Evolutionary conservation across 129 eudicot genomes (phyloP), one percentile per base, ranked within the genome.

Genomic region (Flaveria linearis): DNA sequence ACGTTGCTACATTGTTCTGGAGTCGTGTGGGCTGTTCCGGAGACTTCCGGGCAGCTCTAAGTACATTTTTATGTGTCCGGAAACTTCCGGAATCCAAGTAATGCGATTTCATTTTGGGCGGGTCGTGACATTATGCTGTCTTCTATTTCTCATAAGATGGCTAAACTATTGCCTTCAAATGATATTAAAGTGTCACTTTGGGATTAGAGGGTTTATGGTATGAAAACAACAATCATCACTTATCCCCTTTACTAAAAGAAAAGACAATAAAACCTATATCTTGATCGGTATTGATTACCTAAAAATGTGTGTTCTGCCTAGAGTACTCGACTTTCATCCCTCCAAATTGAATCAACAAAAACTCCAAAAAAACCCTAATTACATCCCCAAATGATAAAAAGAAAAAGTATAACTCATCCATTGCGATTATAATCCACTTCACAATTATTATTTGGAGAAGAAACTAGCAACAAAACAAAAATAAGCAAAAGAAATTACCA

Each of bases 231-330:
- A 61, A 25, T 63, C 33, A 63, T 63, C 69, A 67, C 5, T 52
- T 51, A 52, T 50, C 11, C 49, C 9, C 65, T 9, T 60, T 72
- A 72, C 45, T 74, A 12, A 73, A 73, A 43, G 20, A 36, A 74
- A 42, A 41, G 13, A 25, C 57, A 22, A 8, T 8, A 72, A 69
- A 2, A 69, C 22, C 23, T 23, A 9, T 18, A 68, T 6, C 18
- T 11, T 42, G 28, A 41, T 42, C 50, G 5, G 15, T 49, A 25
- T 12, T n/a, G 9, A 30, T 5, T 5, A 50, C 42, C 15, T 47
- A 62, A 63, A 62, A 60, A 36, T 2, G 45, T 8, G 68, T 57
- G 77, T 73, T 73, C 26, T 25, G 23, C 73, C 66, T 73, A 39
- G 43, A 57, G 65, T 53, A 30, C 41, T 20, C 57, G 15, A 42